phyloP scores from a whole-genome alignment of 2,329 filamentous ascomycete genomes.

The Tolypocladium tundrense region DNA sequence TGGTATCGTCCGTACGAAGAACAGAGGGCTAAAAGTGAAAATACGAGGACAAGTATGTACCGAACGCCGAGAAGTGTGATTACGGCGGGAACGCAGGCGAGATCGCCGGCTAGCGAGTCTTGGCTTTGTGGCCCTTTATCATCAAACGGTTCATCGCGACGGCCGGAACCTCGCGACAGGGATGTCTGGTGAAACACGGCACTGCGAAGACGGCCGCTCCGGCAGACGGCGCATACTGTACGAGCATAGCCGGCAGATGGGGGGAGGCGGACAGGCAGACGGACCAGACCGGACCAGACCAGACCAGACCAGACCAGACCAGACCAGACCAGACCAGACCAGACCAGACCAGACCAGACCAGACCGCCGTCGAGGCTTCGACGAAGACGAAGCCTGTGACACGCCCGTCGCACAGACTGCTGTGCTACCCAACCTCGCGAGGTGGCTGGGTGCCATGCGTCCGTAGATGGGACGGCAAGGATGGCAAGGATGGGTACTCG shows the following conservation, averaged over 20 bases:
- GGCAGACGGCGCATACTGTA: too few species aligned
- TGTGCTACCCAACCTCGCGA: not conserved
- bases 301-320: not conserved
- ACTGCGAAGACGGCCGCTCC: not conserved
- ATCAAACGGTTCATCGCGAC: not conserved
- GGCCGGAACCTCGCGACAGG: not conserved
- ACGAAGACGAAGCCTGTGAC: not conserved
- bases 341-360: not conserved
- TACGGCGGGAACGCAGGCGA: too few species aligned
- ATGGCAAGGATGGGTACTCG: too few species aligned
- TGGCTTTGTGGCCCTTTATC: not conserved
- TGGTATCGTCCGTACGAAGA: too few species aligned
- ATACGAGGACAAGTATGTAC: too few species aligned
- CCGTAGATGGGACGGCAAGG: too few species aligned
- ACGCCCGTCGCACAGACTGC: not conserved
- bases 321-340: not conserved
- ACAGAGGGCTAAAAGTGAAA: too few species aligned
- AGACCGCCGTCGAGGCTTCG: not conserved
- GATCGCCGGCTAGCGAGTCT: not conserved
- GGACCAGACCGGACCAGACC: not conserved
- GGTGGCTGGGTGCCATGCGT: not conserved
- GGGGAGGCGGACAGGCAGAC: not conserved
- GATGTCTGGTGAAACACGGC: not conserved
- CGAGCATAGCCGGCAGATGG: not conserved
- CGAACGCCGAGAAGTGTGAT: too few species aligned